Conservation (phyloP, 768 basidiomycete species). For the Hydnomerulius pinastri region DNA sequence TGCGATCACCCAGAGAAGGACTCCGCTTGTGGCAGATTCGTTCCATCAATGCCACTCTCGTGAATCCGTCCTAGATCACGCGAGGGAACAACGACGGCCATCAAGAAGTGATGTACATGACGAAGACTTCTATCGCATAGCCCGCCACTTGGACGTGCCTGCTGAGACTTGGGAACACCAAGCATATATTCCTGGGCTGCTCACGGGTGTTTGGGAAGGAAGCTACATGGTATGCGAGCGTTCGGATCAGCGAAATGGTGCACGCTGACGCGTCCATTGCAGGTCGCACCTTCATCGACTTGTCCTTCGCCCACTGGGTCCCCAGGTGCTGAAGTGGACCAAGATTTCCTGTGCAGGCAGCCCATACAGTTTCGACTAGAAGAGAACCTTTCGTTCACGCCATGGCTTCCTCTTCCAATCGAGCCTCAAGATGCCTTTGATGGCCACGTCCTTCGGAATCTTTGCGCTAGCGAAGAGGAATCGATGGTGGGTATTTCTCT, state of each 20-base stretch:
- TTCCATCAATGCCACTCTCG: slow-evolving; percentile 26
- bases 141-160: slow-evolving; percentile 14
- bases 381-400: slow-evolving; percentile 46
- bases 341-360: slow-evolving; percentile 45
- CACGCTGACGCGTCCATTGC: slow-evolving; percentile 16
- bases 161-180: slow-evolving; percentile 27
- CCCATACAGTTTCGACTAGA: slow-evolving; percentile 52
- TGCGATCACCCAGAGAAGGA: slow-evolving; percentile 42
- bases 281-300: slow-evolving; percentile 30
- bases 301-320: slow-evolving; percentile 13
- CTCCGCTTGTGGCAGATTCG: slow-evolving; percentile 52
- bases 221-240: slow-evolving; percentile 50
- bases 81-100: slow-evolving; percentile 33
- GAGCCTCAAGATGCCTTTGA: slow-evolving; percentile 22
- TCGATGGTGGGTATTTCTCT: slow-evolving; percentile 25
- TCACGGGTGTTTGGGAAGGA: slow-evolving; percentile 65
- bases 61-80: slow-evolving; percentile 34
- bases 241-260: slow-evolving; percentile 15
- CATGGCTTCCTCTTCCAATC: slow-evolving; percentile 36
- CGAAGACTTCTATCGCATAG: slow-evolving; percentile 41
- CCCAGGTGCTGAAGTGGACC: slow-evolving; percentile 9
- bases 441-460: slow-evolving; percentile 22
- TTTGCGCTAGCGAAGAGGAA: slow-evolving; percentile 21
- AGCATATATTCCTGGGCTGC: slow-evolving; percentile 43
- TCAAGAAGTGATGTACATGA: slow-evolving; percentile 36